phyloP scores from a whole-genome alignment of 139 green algal genomes.

The Eudorina sp. region DNA sequence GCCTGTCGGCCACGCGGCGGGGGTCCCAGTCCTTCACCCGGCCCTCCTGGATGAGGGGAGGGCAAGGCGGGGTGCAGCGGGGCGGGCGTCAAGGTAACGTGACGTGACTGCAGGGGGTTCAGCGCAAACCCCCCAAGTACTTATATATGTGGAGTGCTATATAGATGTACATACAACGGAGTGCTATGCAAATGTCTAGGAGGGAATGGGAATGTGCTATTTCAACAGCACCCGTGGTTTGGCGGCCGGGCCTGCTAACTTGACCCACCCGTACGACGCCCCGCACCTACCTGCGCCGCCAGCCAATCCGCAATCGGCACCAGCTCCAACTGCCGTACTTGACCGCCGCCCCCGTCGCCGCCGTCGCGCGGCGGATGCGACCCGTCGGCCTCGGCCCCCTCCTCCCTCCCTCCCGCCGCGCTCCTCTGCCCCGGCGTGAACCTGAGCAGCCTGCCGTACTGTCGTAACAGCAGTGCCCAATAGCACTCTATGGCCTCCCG shows the following conservation, averaged over 20 bases:
- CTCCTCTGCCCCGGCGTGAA: constrained; percentile 10
- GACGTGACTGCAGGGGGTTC: neutral
- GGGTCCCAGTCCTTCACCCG: neutral
- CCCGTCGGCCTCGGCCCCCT: neutral
- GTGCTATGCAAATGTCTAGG: neutral
- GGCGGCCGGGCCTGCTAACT: neutral
- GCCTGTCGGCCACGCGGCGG: neutral
- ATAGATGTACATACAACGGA: neutral
- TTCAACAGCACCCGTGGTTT: neutral
- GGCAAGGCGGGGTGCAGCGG: neutral
- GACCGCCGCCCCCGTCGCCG: neutral
- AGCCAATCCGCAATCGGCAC: constrained; percentile 13
- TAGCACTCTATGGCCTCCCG: constrained; percentile 26
- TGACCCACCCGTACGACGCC: neutral
- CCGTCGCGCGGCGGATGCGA: neutral
- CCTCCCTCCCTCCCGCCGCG: neutral
- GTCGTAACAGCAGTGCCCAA: constrained; percentile 28
- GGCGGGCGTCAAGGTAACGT: neutral
- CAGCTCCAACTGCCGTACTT: neutral
- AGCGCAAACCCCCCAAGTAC: no score
- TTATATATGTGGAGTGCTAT: neutral
- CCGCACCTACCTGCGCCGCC: neutral
- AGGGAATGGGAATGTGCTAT: neutral
- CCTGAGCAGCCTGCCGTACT: constrained; percentile 7
- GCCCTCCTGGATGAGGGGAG: neutral